Evolutionary conservation across 805 yeast species (phyloP).

Genomic region (Nakazawaea ishiwadae): DNA sequence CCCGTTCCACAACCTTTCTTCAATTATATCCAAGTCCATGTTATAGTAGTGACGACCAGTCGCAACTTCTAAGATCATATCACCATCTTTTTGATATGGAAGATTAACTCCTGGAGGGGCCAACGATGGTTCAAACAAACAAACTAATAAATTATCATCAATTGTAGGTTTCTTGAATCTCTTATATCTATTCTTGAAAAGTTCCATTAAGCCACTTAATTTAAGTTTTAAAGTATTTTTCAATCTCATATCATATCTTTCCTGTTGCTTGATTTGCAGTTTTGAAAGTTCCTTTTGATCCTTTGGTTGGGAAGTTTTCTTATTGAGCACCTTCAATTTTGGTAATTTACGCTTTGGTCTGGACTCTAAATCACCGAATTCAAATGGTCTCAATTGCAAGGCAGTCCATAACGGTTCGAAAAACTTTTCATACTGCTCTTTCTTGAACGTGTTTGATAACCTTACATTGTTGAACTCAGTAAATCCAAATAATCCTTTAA

Average conservation of each 20-base stretch:
- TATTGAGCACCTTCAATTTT: slow-evolving; percentile 26
- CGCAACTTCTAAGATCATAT: slow-evolving; percentile 75
- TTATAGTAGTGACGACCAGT: slow-evolving; percentile 74
- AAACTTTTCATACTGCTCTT: slow-evolving; percentile 46
- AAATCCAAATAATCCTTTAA: slow-evolving; percentile 55
- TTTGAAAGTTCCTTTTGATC: slow-evolving; percentile 24
- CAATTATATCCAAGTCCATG: slow-evolving; percentile 91
- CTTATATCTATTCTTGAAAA: slow-evolving; percentile 81
- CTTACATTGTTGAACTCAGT: slow-evolving; percentile 42
- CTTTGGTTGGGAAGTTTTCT: slow-evolving; percentile 6
- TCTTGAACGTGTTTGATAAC: slow-evolving; percentile 35
- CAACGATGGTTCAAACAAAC: slow-evolving; percentile 65
- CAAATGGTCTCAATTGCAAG: slow-evolving; percentile 61
- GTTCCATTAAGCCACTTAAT: slow-evolving; percentile 83
- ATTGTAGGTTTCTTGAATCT: slow-evolving; percentile 87
- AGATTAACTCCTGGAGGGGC: slow-evolving; percentile 29
- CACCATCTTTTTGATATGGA: slow-evolving; percentile 49
- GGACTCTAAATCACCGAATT: slow-evolving; percentile 60
- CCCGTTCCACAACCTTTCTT: slow-evolving; percentile 96
- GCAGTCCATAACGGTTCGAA: slow-evolving; percentile 52
- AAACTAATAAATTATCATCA: slow-evolving; percentile 69
- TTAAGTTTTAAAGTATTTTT: slow-evolving; percentile 84
- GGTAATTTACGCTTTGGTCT: slow-evolving; percentile 47
- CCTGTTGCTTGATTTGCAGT: slow-evolving; percentile 44
- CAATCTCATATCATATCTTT: slow-evolving; percentile 69